phyloP scores from a whole-genome alignment of 306 rosid genomes.

The Alnus rubra region DNA sequence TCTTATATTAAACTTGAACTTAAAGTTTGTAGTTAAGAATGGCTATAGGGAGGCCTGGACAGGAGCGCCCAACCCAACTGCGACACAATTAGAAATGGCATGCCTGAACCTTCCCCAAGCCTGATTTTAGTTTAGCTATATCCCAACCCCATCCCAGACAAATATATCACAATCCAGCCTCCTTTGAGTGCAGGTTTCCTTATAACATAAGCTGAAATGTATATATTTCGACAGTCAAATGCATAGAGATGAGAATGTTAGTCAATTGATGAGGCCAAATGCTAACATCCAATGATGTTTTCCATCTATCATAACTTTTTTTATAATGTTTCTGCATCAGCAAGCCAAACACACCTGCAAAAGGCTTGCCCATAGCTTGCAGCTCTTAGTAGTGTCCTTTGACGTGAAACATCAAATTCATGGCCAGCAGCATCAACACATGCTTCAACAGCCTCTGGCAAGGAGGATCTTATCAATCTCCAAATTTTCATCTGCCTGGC shows the following conservation, averaged over 20 bases:
- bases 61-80: neutral
- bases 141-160: neutral
- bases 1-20: neutral
- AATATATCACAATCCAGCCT: neutral
- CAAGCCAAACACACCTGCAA: conserved; percentile 69
- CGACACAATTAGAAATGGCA: neutral
- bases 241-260: neutral
- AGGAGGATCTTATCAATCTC: conserved; percentile 78
- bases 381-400: conserved; percentile 81
- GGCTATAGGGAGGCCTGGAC: neutral
- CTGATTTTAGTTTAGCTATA: conserved; percentile 1
- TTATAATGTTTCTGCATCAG: conserved; percentile 18
- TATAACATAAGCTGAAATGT: neutral
- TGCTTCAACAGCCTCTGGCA: conserved; percentile 97
- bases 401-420: conserved; percentile 87
- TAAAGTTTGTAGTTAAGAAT: neutral
- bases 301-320: neutral
- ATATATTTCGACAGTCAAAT: neutral
- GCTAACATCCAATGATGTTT: neutral
- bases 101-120: neutral
- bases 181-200: neutral
- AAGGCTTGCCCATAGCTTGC: conserved; percentile 99
- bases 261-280: neutral
- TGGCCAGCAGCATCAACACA: conserved; percentile 94
- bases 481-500: conserved; percentile 98